Evolutionary conservation across 1,139 yeast species (phyloP), one percentile per base, ranked within the genome.

Genomic region (Diutina ranongensis): DNA sequence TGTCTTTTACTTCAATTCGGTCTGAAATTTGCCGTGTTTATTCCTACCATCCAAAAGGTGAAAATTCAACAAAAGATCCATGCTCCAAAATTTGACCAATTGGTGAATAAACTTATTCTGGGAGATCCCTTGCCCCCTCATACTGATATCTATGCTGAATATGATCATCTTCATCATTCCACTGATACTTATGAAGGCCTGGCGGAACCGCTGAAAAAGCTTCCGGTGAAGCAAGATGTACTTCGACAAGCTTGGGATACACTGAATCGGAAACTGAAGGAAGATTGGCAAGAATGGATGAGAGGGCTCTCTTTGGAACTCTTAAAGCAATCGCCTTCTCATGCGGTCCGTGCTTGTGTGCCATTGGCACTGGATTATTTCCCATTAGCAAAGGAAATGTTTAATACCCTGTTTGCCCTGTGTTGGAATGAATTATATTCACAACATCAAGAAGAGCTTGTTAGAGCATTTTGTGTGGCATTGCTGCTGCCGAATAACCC

Each of bases 271-370:
- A 75, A 94, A 42, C 87, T 97, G 0, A 79, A 83, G 53, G 98
- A 89, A 56, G 98, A 92, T 55, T 94, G 98, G 98, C 89, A 84
- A 57, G 98, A 92, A 57, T 94, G 99, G 99, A 80, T 89, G 52
- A 76, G 95, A 47, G 71, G 94, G 48, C 68, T 94, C 45, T 82
- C 94, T 56, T 83, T 87, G 47, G 97, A 88, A 57, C 65, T 94
- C 33, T 65, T 94, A 52, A 86, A 85, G 54, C 96, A 89, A 58
- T 85, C 96, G 45, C 96, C 99, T 3, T 87, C 97, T 0, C 95
- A 87, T 57, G 94, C 97, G 1, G 72, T 94, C 42, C 72, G 97
- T 53, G 96, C 97, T 0, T 92, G 98, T 60, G 87, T 95, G 1
- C 83, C 85, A 9, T 67, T 94, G 47, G 97, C 97, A 0, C 80